Conservation (phyloP, 768 basidiomycete genomes). For the Russula sp. region DNA sequence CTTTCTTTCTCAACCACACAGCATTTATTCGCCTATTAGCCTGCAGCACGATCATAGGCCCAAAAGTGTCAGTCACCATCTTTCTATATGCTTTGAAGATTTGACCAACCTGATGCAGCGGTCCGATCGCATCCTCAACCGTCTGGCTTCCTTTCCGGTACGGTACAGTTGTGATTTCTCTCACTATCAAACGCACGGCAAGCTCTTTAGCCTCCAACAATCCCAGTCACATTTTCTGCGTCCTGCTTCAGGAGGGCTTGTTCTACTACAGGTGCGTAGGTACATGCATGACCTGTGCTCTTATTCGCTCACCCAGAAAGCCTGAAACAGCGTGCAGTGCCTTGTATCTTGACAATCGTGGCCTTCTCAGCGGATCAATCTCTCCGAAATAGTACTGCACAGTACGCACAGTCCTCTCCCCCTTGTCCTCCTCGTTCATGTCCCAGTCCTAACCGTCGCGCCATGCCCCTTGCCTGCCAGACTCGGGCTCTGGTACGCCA, state of each 20-base stretch:
- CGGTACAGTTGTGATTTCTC: slow-evolving; percentile 33
- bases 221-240: slow-evolving; percentile 5
- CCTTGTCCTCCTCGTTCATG: neutral
- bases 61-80: slow-evolving; percentile 25
- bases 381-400: slow-evolving; percentile 36
- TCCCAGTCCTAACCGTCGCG: neutral
- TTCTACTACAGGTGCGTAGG: slow-evolving; percentile 15
- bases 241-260: slow-evolving; percentile 15
- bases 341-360: slow-evolving; percentile 32
- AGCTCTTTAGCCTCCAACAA: neutral
- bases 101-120: slow-evolving; percentile 16
- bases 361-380: slow-evolving; percentile 30
- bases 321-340: slow-evolving; percentile 33
- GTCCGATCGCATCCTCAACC: slow-evolving; percentile 31
- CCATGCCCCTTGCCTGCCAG: neutral
- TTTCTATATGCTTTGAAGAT: neutral
- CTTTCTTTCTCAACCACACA: neutral
- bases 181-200: slow-evolving; percentile 33
- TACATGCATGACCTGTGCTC: neutral
- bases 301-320: neutral
- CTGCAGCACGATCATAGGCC: slow-evolving; percentile 37
- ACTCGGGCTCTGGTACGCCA: slow-evolving; percentile 9
- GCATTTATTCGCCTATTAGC: slow-evolving; percentile 28
- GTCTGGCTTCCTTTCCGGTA: slow-evolving; percentile 40
- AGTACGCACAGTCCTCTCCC: slow-evolving; percentile 17